Percentiles rank a stretch among this genome's conserved stretches.
phyloP scores from a whole-genome alignment of 2,329 filamentous ascomycete genomes.

The Magnaporthiopsis rhizophila region DNA sequence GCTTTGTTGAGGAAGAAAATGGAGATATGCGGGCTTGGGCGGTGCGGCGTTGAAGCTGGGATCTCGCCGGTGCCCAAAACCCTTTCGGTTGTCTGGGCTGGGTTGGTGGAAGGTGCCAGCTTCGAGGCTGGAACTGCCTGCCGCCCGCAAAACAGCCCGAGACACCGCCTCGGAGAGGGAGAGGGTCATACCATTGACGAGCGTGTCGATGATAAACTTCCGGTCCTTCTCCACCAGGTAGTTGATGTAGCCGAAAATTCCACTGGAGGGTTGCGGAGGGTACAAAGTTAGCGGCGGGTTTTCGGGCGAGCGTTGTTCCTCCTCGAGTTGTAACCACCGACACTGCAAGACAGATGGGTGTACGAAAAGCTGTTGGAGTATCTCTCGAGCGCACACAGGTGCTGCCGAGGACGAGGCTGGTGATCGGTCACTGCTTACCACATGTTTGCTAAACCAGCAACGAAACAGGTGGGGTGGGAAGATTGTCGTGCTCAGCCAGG shows the following conservation, averaged over 20 bases:
- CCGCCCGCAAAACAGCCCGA: not conserved
- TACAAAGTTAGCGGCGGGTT: not conserved
- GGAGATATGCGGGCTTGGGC: not conserved
- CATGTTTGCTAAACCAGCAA: slow-evolving; percentile 19
- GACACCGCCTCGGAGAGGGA: not conserved
- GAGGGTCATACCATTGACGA: slow-evolving; percentile 76
- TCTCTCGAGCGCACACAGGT: not conserved
- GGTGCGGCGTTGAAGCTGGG: not conserved
- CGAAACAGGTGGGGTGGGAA: not conserved
- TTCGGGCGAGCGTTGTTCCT: not conserved
- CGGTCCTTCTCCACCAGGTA: slow-evolving; percentile 98
- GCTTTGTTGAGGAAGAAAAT: not conserved
- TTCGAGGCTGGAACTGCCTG: not conserved
- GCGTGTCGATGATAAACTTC: slow-evolving; percentile 89
- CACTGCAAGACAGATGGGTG: not conserved
- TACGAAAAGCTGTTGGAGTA: no score
- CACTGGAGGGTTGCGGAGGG: slow-evolving; percentile 43
- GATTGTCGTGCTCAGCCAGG: not conserved
- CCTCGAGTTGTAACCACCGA: not conserved
- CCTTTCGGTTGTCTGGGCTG: not conserved
- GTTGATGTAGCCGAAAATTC: slow-evolving; percentile 98
- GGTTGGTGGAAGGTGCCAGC: not conserved
- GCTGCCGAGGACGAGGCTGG: not conserved
- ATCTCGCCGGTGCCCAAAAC: not conserved
- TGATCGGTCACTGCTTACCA: slow-evolving; percentile 20